Conservation (phyloP, 306 rosid genomes). For the Elaeagnus macrophylla region DNA sequence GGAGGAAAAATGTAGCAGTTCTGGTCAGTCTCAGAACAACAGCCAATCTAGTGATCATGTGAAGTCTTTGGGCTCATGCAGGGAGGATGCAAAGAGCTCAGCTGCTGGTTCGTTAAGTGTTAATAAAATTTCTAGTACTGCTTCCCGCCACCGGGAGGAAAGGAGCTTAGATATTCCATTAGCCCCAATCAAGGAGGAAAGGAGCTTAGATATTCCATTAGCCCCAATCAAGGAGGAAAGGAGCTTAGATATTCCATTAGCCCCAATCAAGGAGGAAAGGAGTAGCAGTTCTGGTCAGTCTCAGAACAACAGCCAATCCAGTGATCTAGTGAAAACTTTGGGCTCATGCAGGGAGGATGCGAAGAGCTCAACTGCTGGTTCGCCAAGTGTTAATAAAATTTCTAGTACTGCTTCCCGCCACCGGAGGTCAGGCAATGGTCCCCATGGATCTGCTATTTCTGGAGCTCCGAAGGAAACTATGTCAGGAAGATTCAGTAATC, state of each 20-base stretch:
- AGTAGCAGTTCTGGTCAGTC: constrained; percentile 89
- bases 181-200: constrained; percentile 35
- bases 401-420: constrained; percentile 59
- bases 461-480: constrained; percentile 44
- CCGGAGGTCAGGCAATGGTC: constrained; percentile 52
- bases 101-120: constrained; percentile 53
- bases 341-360: constrained; percentile 62
- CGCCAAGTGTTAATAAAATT: constrained; percentile 48
- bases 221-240: constrained; percentile 66
- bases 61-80: constrained; percentile 49
- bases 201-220: constrained; percentile 56
- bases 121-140: constrained; percentile 48
- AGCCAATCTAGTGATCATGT: constrained; percentile 77
- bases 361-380: constrained; percentile 60
- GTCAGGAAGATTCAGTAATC: constrained; percentile 41
- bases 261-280: constrained; percentile 67
- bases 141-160: constrained; percentile 59
- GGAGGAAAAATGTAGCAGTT: constrained; percentile 84
- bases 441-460: constrained; percentile 32
- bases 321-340: constrained; percentile 62
- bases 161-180: no score
- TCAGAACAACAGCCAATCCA: constrained; percentile 70
- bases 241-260: constrained; percentile 41
- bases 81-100: constrained; percentile 69
- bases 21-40: constrained; percentile 78